Evolutionary conservation across 306 rosid species (phyloP), one percentile per base, ranked within the genome.

Genomic region (Cicer arietinum): DNA sequence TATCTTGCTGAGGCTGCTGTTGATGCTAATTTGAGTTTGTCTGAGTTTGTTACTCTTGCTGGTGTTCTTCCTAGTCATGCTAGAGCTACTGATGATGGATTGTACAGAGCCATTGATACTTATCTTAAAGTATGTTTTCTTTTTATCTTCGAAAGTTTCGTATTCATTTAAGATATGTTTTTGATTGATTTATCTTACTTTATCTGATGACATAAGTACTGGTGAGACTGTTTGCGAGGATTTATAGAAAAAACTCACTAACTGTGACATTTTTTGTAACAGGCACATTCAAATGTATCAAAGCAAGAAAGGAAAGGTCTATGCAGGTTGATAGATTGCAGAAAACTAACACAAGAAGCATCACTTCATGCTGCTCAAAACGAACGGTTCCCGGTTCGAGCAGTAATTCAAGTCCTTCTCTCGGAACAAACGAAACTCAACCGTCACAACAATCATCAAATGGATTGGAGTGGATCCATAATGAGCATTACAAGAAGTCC

Each of bases 41-140:
- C 79, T 25, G 92, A 89, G 67, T 90, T 94, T 25, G 86, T 80
- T 0, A 79, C 82, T 0, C 96, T 94, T 9, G 99, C 96, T 0
- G 84, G 78, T 7, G 88, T 90, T 48, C 89, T 92, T 39, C 99
- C 99, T 3, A 72, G 69, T 85, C 95, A 89, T 82, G 86, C 93
- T 0, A 90, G 99, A 50, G 89, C 95, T 14, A 70, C 87, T 2
- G 92, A 94, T 22, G 99, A 94, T 77, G 99, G 96, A 1, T 77
- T 94, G 69, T 94, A 94, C 80, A 83, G 99, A 80, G 96, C 96
- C 90, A 75, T 94, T 81, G 99, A 94, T 70, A 94, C 99, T 11
- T 94, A 89, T 71, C 96, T 94, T 6, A 94, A 94, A 76, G 99
- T 92, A 84, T 81, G 85, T 64, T 76, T 75, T 67, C 13, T 68